Percentiles rank a stretch among this genome's conserved stretches.
Evolutionary conservation across 495 filamentous ascomycete species (phyloP).

Genomic region (Penicillium odoratum): DNA sequence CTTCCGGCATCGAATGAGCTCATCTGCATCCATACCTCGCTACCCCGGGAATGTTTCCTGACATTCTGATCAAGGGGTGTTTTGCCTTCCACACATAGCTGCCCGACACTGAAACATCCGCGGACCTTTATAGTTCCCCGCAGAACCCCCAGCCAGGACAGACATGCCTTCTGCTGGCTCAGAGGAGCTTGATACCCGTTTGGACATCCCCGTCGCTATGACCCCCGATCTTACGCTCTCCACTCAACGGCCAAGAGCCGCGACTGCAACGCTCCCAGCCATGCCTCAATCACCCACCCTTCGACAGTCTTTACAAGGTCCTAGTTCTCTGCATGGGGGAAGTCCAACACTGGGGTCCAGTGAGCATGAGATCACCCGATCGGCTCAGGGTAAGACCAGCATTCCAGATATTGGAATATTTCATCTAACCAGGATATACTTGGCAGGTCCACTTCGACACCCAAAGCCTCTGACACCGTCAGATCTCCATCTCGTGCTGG

Average conservation of each 20-base stretch:
- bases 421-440: neutral
- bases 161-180: conserved; percentile 24
- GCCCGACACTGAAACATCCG: conserved; percentile 13
- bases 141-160: neutral
- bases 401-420: neutral
- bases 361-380: conserved; percentile 58
- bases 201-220: conserved; percentile 32
- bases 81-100: conserved; percentile 16
- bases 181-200: conserved; percentile 18
- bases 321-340: conserved; percentile 38
- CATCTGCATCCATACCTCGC: conserved; percentile 5
- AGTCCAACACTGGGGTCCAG: conserved; percentile 30
- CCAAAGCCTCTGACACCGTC: conserved; percentile 82
- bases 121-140: conserved; percentile 15
- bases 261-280: conserved; percentile 51
- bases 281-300: conserved; percentile 37
- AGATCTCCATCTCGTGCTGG: conserved; percentile 81
- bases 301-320: conserved; percentile 50
- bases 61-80: conserved; percentile 25
- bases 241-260: conserved; percentile 49
- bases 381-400: conserved; percentile 51
- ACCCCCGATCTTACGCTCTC: conserved; percentile 61
- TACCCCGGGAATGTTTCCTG: conserved; percentile 22
- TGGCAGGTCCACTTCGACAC: conserved; percentile 66
- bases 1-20: conserved; percentile 5